Base-by-base conservation (phyloP, 2,329 filamentous ascomycete species). In the Penicillium sp. region DNA sequence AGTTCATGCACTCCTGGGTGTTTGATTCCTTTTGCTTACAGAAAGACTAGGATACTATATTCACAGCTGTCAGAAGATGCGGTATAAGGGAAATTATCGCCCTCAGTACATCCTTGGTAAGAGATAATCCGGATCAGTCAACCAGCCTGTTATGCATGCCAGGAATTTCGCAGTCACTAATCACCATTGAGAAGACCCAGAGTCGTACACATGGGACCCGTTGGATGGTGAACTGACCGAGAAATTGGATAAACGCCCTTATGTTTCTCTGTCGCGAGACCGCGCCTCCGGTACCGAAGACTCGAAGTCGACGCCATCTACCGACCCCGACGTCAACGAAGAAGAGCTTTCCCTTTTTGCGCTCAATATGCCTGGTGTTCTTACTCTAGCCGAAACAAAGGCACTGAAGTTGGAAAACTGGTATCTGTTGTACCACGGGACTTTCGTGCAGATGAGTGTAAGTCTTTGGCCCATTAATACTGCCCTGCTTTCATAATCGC, bases 11-110 rank as follows among this genome's bases (percentile, higher is more conserved):
- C 11, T 7, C 11, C 19, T 14, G 9, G 37, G 6, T 14, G 13
- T 26, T n/a, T 21, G 4, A 16, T 14, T 9, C 9, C 19, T 8
- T 9, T 29, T 1, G 37, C 50, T 60, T 29, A 60, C 26, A 4
- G 9, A 33, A 48, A 35, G n/a, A 16, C 3, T 52, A 81, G 79
- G 85, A 13, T 88, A 81, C 71, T 88, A 88, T 67, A 88, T 88
- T 60, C 85, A 87, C 64, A 76, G 74, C 3, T 81, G 79, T 61
- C 73, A 75, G 46, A 82, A 82, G 63, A 82, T 82, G 80, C 77
- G 78, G 23, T 82, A 82, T 68, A 82, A 82, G 62, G 78, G 67
- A 39, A 67, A 67, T 4, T 82, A 77, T 62, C 60, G 69, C n/a
- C 80, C 80, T 4, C 78, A 79, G 59, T 77, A 79, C 57, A 67